Evolutionary conservation across 768 basidiomycete species (phyloP).

Genomic region (Suillus ampliporus): DNA sequence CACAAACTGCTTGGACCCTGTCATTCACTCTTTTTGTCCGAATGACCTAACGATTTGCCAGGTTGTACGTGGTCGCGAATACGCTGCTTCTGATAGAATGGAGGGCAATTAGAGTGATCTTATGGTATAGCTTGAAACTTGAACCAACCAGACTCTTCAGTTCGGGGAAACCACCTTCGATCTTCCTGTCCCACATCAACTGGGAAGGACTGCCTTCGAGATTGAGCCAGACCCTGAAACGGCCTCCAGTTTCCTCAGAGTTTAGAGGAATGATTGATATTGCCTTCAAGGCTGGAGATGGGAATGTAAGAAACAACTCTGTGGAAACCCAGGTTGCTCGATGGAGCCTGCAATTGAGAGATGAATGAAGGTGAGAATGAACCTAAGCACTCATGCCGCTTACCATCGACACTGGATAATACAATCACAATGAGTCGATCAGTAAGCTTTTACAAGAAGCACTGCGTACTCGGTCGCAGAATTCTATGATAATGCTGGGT

Average conservation of each 20-base stretch:
- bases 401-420: conserved; percentile 78
- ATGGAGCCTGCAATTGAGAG: conserved; percentile 76
- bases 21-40: conserved; percentile 59
- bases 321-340: conserved; percentile 94
- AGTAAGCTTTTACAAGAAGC: conserved; percentile 8
- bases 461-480: conserved; percentile 81
- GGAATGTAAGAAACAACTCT: conserved; percentile 90
- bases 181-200: conserved; percentile 89
- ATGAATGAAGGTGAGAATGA: not conserved
- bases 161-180: conserved; percentile 92
- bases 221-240: conserved; percentile 90
- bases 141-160: conserved; percentile 75
- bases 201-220: conserved; percentile 39
- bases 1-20: not conserved
- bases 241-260: conserved; percentile 82
- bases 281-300: conserved; percentile 69
- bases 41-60: conserved; percentile 84
- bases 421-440: conserved; percentile 5
- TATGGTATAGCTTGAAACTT: not conserved
- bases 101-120: conserved; percentile 12
- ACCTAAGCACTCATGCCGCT: conserved; percentile 23
- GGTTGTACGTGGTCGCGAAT: conserved; percentile 86
- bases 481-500: conserved; percentile 84
- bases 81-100: conserved; percentile 74
- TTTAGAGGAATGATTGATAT: conserved; percentile 79